Evolutionary conservation across 805 yeast genomes (phyloP).

Genomic region (Starmera quercuum): DNA sequence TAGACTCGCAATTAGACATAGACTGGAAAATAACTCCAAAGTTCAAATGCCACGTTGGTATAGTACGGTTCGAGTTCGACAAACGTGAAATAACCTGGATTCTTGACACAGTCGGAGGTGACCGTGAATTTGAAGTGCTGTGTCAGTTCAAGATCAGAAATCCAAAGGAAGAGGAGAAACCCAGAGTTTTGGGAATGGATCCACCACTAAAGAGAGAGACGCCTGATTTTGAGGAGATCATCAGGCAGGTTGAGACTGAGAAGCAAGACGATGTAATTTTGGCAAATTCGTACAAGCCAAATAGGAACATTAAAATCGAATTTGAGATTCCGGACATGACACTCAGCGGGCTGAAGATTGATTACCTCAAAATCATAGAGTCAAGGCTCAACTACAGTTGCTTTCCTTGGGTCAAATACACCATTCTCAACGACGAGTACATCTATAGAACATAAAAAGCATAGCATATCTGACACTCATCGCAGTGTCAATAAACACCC

Average conservation of each 20-base stretch:
- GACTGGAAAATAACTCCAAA: slow-evolving; percentile 46
- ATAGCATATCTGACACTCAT: not conserved
- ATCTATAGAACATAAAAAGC: slow-evolving; percentile 14
- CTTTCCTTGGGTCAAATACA: slow-evolving; percentile 74
- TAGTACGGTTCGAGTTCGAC: slow-evolving; percentile 65
- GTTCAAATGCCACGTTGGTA: slow-evolving; percentile 67
- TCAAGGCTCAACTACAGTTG: slow-evolving; percentile 48
- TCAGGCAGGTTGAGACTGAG: slow-evolving; percentile 8
- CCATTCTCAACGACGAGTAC: slow-evolving; percentile 33
- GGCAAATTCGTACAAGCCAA: slow-evolving; percentile 1
- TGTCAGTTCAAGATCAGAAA: slow-evolving; percentile 34
- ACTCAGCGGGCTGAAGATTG: slow-evolving; percentile 59
- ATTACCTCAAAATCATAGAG: slow-evolving; percentile 60
- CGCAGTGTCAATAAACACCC: not conserved
- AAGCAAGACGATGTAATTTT: slow-evolving; percentile 21
- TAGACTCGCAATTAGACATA: slow-evolving; percentile 29
- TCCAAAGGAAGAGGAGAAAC: slow-evolving; percentile 19
- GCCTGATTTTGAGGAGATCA: slow-evolving; percentile 16
- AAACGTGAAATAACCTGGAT: slow-evolving; percentile 67
- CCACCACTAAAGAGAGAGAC: slow-evolving; percentile 17
- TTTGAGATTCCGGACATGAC: slow-evolving; percentile 62
- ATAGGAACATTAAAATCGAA: slow-evolving; percentile 35
- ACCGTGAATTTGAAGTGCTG: slow-evolving; percentile 43
- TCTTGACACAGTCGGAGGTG: slow-evolving; percentile 60
- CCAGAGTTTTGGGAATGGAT: slow-evolving; percentile 16